Evolutionary conservation across 2,329 filamentous ascomycete species (phyloP).

Genomic region (Graphilbum sp.): DNA sequence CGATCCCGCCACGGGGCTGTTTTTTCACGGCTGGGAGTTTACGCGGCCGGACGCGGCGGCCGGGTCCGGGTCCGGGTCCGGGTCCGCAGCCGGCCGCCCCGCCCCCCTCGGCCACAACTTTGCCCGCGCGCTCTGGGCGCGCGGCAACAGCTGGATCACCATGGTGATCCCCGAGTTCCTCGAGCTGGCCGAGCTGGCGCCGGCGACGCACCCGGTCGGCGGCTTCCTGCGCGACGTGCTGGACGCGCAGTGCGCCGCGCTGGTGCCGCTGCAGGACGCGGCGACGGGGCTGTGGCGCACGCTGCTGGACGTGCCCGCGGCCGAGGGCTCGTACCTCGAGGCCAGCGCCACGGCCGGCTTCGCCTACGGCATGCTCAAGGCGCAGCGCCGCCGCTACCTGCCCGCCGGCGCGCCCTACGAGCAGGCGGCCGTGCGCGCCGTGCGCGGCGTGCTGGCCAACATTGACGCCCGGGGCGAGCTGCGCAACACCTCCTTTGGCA

Average conservation of each 20-base stretch:
- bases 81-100: neutral
- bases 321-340: conserved; percentile 57
- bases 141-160: conserved; percentile 58
- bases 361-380: conserved; percentile 65
- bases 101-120: conserved; percentile 37
- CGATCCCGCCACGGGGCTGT: conserved; percentile 54
- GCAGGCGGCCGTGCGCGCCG: conserved; percentile 44
- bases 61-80: neutral
- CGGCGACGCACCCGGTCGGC: conserved; percentile 43
- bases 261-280: conserved; percentile 40
- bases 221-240: conserved; percentile 44
- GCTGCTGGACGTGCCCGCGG: conserved; percentile 48
- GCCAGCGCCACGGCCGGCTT: conserved; percentile 68
- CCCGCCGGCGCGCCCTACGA: conserved; percentile 36
- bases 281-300: conserved; percentile 56
- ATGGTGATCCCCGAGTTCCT: conserved; percentile 74
- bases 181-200: conserved; percentile 48
- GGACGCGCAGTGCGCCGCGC: conserved; percentile 50
- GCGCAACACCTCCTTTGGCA: conserved; percentile 61
- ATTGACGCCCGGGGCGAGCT: conserved; percentile 54
- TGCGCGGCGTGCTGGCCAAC: conserved; percentile 49
- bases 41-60: conserved; percentile 10
- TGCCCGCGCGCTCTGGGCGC: conserved; percentile 38
- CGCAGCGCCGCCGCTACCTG: conserved; percentile 52
- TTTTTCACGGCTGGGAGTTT: conserved; percentile 74